Conservation (phyloP, 1,139 yeast species). For the Diutina mesorugosa region DNA sequence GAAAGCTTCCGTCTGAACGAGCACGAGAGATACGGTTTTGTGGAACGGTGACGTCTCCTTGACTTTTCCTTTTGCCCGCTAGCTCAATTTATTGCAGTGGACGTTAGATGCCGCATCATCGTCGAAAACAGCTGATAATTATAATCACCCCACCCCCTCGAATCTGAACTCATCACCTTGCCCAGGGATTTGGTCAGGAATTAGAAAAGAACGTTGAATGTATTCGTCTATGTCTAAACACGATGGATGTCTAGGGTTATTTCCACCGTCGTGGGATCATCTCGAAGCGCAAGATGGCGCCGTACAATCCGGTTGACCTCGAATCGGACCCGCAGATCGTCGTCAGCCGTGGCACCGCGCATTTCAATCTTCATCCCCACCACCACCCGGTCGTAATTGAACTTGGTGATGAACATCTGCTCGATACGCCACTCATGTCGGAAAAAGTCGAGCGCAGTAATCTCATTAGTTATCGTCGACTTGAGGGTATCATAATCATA, state of each 20-base stretch:
- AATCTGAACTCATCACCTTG: no score
- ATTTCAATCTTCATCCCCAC: constrained; percentile 42
- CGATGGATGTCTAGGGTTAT: background rate
- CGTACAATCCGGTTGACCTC: constrained; percentile 37
- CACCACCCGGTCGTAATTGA: constrained; percentile 46
- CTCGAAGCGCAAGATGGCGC: background rate
- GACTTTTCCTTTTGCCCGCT: no score
- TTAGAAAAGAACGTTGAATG: background rate
- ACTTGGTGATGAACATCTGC: constrained; percentile 42
- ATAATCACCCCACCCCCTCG: no score
- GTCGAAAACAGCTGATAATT: no score
- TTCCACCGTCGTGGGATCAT: background rate
- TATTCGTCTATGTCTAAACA: background rate
- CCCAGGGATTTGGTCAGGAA: no score
- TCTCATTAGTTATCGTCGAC: constrained; percentile 19
- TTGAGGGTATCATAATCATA: constrained; percentile 26
- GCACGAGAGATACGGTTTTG: no score
- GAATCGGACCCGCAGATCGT: constrained; percentile 43
- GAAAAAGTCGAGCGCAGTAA: constrained; percentile 35
- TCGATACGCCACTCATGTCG: constrained; percentile 35
- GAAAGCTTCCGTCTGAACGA: no score
- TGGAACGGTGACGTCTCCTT: no score
- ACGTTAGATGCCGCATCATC: no score
- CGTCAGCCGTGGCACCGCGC: constrained; percentile 62
- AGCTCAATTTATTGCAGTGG: no score